phyloP scores from a whole-genome alignment of 176 grass and related monocot genomes.

The Hordeum vulgare region DNA sequence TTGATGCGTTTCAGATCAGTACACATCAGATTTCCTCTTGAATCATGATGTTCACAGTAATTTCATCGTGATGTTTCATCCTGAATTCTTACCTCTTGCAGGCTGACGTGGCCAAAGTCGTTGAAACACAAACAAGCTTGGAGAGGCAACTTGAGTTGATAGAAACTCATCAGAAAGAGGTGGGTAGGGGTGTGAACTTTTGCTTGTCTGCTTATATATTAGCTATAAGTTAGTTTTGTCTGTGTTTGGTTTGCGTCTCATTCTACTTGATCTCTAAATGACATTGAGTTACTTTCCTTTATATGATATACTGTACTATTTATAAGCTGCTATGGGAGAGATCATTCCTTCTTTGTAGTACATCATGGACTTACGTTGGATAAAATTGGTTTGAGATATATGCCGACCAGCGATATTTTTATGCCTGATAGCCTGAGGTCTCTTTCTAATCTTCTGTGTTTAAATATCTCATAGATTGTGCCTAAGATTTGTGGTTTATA shows the following conservation, averaged over 20 bases:
- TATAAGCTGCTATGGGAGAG: not conserved
- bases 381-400: too few relatives aligned
- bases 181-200: conserved; percentile 12
- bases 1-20: conserved; percentile 3
- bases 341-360: not conserved
- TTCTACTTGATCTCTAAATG: not conserved
- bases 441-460: not conserved
- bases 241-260: not conserved
- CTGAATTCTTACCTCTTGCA: conserved; percentile 15
- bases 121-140: conserved; percentile 93
- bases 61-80: not conserved
- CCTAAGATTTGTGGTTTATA: not conserved
- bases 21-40: not conserved
- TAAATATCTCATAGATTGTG: not conserved
- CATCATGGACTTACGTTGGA: not conserved
- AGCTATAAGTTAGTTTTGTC: not conserved
- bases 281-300: not conserved
- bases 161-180: conserved; percentile 97
- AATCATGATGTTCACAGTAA: not conserved
- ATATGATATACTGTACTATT: not conserved
- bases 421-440: not conserved
- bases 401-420: not conserved
- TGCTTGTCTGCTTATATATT: not conserved
- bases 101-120: conserved; percentile 99
- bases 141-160: conserved; percentile 93